Conservation (phyloP, 352 stramenopile species). For the Phytophthora europaea region DNA sequence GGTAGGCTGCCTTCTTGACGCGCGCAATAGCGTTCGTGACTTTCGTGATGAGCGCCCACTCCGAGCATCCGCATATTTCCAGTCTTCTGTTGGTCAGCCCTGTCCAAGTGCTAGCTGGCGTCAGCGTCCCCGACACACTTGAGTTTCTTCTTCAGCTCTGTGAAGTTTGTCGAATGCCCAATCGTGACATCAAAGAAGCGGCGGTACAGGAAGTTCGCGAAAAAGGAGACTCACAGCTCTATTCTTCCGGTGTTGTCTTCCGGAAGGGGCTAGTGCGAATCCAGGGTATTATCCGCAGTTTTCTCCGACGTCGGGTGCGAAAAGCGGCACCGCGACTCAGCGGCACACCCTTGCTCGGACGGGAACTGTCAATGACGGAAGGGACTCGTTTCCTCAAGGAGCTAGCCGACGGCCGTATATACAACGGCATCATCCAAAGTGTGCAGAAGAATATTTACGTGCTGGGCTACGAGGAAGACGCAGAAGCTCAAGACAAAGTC, state of each 20-base stretch:
- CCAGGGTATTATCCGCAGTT: constrained; percentile 76
- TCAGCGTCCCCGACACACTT: constrained; percentile 72
- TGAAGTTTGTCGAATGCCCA: constrained; percentile 60
- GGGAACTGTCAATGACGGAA: constrained; percentile 49
- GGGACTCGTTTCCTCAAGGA: constrained; percentile 83
- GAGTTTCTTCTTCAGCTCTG: constrained; percentile 83
- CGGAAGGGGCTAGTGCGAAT: constrained; percentile 72
- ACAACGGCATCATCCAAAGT: constrained; percentile 68
- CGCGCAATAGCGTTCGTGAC: constrained; percentile 81
- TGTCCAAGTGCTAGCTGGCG: constrained; percentile 83
- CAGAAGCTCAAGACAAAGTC: constrained; percentile 69
- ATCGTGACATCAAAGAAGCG: constrained; percentile 60
- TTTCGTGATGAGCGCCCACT: constrained; percentile 55
- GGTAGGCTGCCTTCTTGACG: constrained; percentile 79
- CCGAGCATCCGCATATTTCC: constrained; percentile 58
- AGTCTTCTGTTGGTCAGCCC: constrained; percentile 83
- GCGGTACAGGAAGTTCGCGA: constrained; percentile 62
- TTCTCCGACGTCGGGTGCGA: constrained; percentile 65
- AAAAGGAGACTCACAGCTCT: constrained; percentile 78
- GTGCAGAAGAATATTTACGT: constrained; percentile 60
- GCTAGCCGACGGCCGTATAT: constrained; percentile 67
- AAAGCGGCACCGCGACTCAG: constrained; percentile 25
- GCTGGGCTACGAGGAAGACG: constrained; percentile 73
- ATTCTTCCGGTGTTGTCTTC: constrained; percentile 81
- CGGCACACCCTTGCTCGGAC: neutral